Percentiles rank a stretch among this genome's conserved stretches.
Evolutionary conservation across 495 filamentous ascomycete species (phyloP).

Genomic region (Penicillium parvum): DNA sequence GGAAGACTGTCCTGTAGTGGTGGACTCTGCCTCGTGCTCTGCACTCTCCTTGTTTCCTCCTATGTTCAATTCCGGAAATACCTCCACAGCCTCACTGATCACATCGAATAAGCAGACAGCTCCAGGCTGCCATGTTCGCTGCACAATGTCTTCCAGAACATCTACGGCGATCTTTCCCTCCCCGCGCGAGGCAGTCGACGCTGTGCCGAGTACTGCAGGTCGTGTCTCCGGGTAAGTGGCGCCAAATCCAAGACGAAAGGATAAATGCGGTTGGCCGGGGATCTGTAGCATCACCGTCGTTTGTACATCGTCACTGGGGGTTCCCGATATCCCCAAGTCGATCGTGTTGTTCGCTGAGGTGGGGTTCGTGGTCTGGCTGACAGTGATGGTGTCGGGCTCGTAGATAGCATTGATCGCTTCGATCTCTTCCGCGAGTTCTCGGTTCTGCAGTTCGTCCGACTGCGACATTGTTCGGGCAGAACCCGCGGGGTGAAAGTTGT

Average conservation of each 20-base stretch:
- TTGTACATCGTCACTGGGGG: conserved; percentile 16
- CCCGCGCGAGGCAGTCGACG: conserved; percentile 51
- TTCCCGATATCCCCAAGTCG: conserved; percentile 26
- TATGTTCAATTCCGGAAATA: conserved; percentile 45
- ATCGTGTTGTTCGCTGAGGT: conserved; percentile 43
- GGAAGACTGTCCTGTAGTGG: conserved; percentile 6
- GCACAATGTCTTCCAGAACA: conserved; percentile 61
- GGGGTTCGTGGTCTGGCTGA: conserved; percentile 36
- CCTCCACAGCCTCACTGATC: conserved; percentile 54
- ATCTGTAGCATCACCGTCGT: conserved; percentile 40
- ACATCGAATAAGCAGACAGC: conserved; percentile 85
- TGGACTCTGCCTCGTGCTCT: neutral
- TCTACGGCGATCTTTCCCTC: conserved; percentile 63
- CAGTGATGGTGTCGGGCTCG: conserved; percentile 58
- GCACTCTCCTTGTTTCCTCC: conserved; percentile 22
- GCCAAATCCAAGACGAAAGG: conserved; percentile 65
- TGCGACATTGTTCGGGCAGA: conserved; percentile 19
- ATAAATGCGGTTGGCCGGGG: conserved; percentile 40
- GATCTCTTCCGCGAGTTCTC: conserved; percentile 75
- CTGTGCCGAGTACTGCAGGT: conserved; percentile 64
- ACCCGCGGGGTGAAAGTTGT: conserved; percentile 5
- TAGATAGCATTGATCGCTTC: conserved; percentile 94
- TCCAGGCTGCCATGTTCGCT: conserved; percentile 62
- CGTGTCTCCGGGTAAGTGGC: conserved; percentile 65
- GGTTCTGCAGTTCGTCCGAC: conserved; percentile 37